Evolutionary conservation across 768 basidiomycete species (phyloP).

Genomic region (Gautieria morchelliformis): DNA sequence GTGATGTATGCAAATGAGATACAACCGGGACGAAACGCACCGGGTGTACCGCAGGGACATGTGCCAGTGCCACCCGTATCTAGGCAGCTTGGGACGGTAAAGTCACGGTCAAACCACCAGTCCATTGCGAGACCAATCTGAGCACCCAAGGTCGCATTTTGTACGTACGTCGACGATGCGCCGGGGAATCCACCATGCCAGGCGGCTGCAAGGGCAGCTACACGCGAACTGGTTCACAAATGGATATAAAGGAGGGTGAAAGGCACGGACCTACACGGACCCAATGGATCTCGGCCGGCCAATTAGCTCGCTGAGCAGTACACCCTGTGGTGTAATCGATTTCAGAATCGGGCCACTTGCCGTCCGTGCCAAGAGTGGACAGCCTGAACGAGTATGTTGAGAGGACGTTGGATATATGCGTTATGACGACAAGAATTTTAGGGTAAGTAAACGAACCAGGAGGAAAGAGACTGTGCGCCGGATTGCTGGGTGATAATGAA

Average conservation of each 20-base stretch:
- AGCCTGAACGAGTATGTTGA: conserved; percentile 26
- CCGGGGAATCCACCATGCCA: conserved; percentile 42
- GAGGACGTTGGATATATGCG: neutral
- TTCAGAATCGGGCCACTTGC: conserved; percentile 44
- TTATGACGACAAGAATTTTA: neutral
- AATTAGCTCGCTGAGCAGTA: conserved; percentile 51
- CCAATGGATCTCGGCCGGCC: conserved; percentile 59
- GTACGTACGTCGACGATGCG: conserved; percentile 29
- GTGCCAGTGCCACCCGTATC: conserved; percentile 40
- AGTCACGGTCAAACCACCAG: conserved; percentile 55
- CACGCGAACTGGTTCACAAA: neutral
- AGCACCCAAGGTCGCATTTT: conserved; percentile 29
- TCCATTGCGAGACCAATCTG: conserved; percentile 45
- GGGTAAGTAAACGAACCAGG: neutral
- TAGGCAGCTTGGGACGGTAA: conserved; percentile 42
- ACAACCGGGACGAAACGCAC: neutral
- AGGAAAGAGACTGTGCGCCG: neutral
- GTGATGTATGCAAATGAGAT: neutral
- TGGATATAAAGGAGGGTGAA: neutral
- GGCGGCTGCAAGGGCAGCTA: conserved; percentile 46
- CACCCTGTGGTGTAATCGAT: conserved; percentile 60
- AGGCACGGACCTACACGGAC: conserved; percentile 16
- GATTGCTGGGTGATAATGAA: neutral
- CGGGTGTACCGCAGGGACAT: conserved; percentile 49
- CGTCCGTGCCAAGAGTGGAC: conserved; percentile 31